Conservation (phyloP, 306 rosid genomes). For the Malus orientalis region DNA sequence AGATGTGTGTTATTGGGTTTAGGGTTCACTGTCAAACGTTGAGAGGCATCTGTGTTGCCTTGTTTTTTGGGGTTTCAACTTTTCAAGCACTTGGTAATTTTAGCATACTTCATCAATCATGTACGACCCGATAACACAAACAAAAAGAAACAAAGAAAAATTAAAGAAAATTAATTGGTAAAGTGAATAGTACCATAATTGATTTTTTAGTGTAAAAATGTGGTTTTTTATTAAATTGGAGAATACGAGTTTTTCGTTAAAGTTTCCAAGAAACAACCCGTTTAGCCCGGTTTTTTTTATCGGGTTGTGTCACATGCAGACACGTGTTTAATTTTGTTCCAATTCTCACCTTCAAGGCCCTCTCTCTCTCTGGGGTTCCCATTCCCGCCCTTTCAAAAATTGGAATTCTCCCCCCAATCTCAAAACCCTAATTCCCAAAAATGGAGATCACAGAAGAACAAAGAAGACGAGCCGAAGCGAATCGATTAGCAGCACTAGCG, state of each 20-base stretch:
- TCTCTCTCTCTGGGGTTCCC: too few relatives aligned
- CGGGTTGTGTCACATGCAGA: too few relatives aligned
- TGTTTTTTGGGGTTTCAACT: background rate
- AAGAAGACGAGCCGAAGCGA: conserved; percentile 55
- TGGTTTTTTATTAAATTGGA: too few relatives aligned
- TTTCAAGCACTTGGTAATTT: background rate
- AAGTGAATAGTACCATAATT: fast-evolving
- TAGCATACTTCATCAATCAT: background rate
- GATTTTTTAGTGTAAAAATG: too few relatives aligned
- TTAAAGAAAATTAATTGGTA: too few relatives aligned
- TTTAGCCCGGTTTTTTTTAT: too few relatives aligned
- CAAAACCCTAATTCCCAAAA: background rate
- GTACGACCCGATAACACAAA: background rate
- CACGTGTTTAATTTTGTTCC: background rate
- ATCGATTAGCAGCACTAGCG: conserved; percentile 68
- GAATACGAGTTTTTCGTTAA: too few relatives aligned
- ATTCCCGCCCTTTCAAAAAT: background rate
- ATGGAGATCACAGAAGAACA: conserved; percentile 78
- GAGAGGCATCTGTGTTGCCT: conserved; percentile 10
- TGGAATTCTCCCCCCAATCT: background rate
- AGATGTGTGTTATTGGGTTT: conserved; percentile 1
- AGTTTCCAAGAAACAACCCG: too few relatives aligned
- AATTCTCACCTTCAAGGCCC: background rate
- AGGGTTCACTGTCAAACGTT: background rate
- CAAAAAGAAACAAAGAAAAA: too few relatives aligned